Conservation (phyloP, 805 yeast species). For the Wickerhamiella occidentalis region DNA sequence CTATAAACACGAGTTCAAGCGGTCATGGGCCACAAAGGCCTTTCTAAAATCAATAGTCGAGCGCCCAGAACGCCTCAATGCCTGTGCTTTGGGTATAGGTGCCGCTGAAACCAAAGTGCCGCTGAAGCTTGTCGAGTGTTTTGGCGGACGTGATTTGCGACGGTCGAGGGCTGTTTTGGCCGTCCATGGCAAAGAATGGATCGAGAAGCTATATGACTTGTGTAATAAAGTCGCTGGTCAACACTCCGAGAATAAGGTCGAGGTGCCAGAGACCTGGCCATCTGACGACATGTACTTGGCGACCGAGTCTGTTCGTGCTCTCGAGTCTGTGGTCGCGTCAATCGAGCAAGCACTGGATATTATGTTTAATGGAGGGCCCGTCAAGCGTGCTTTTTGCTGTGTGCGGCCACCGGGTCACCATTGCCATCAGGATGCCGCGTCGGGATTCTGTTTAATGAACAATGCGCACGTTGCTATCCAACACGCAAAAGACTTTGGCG, state of each 20-base stretch:
- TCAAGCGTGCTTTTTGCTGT: conserved; percentile 45
- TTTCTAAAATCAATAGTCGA: conserved; percentile 63
- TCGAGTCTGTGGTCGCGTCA: conserved; percentile 68
- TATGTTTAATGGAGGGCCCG: conserved; percentile 26
- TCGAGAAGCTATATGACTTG: conserved; percentile 41
- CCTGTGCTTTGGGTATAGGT: conserved; percentile 65
- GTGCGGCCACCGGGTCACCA: conserved; percentile 84
- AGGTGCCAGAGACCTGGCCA: conserved; percentile 74
- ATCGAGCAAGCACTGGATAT: conserved; percentile 58
- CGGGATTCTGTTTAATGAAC: conserved; percentile 72
- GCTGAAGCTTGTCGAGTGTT: conserved; percentile 27
- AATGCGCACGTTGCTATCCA: conserved; percentile 74
- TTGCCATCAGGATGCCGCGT: conserved; percentile 69
- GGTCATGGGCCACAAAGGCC: conserved; percentile 63
- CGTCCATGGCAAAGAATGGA: conserved; percentile 71
- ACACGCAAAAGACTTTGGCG: conserved; percentile 54
- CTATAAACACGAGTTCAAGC: conserved; percentile 57
- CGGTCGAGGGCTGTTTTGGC: conserved; percentile 46
- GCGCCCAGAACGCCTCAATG: conserved; percentile 67
- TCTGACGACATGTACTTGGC: conserved; percentile 70
- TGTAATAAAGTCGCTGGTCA: conserved; percentile 49
- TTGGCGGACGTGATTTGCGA: conserved; percentile 19
- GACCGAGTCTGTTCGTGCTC: conserved; percentile 51
- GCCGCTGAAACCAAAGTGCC: conserved; percentile 64
- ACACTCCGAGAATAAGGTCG: conserved; percentile 42